phyloP scores from a whole-genome alignment of 1,139 yeast genomes.

The Suhomyces maxii region DNA sequence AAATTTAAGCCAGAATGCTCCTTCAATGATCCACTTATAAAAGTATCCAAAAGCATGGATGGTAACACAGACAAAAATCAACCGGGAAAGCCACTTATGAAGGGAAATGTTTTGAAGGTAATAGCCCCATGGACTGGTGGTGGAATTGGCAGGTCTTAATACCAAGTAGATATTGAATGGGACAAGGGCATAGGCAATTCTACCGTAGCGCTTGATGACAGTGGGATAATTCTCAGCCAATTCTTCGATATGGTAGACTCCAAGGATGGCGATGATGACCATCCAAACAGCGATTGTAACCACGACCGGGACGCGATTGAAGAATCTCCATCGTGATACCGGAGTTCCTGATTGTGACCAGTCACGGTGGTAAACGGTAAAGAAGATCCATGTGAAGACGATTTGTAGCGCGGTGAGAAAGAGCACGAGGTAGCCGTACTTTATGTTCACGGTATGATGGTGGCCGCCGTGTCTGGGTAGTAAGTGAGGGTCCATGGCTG shows the following conservation, averaged over 20 bases:
- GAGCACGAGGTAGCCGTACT: conserved; percentile 50
- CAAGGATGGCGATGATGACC: conserved; percentile 20
- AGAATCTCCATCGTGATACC: conserved; percentile 13
- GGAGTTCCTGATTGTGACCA: conserved; percentile 30
- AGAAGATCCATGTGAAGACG: conserved; percentile 1
- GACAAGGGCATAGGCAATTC: conserved; percentile 63
- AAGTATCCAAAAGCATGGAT: conserved; percentile 62
- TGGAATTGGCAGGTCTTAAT: conserved; percentile 49
- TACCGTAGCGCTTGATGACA: conserved; percentile 46
- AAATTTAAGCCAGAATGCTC: conserved; percentile 36
- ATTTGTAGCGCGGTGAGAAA: conserved; percentile 34
- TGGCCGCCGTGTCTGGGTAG: conserved; percentile 30
- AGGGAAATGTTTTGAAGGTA: conserved; percentile 58
- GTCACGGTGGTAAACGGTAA: conserved; percentile 6
- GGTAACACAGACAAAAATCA: conserved; percentile 51
- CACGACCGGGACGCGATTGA: conserved; percentile 25
- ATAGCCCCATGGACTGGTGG: conserved; percentile 27
- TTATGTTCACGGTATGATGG: conserved; percentile 39
- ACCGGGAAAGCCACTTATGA: conserved; percentile 82
- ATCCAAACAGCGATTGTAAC: conserved; percentile 34
- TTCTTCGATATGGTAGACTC: conserved; percentile 23
- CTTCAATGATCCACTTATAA: conserved; percentile 44
- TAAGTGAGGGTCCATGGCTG: background rate
- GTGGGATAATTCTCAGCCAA: conserved; percentile 23
- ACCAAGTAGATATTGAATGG: conserved; percentile 66